Base-by-base conservation (phyloP, 164 flowering plant genomes). In the Umbellularia californica region DNA sequence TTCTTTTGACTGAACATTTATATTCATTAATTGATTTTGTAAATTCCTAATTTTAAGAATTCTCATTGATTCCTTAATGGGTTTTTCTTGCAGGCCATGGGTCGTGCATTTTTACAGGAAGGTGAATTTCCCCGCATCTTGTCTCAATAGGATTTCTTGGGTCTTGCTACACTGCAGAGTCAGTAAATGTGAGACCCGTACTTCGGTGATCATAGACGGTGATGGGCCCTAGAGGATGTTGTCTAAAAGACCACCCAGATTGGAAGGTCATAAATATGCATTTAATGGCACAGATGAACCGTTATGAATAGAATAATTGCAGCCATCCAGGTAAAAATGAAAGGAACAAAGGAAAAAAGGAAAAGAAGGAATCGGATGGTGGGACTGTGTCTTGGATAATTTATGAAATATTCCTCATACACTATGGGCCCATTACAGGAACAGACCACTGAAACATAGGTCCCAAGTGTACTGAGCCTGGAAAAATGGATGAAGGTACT, bases 41-140 rank as follows among this genome's bases (percentile, higher is more conserved):
- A 41, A n/a, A 58, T 58, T 27, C 5, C 24, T 30, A n/a, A 27
- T 30, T 58, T 52, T 51, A 70, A 52, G 58, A 12, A 5, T 17
- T 24, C 58, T 12, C 63, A 68, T 75, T 78, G 19, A 60, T 64
- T 58, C 65, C 33, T 65, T 47, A 28, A 13, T 55, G 62, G 17
- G n/a, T 55, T 55, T 47, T 72, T 7, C 47, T 70, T 74, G 79
- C 90, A 92, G 97, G 94, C 82, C 79, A 87, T 72, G 89, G 89
- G 65, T 81, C 91, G 10, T 92, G 97, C 64, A 72, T 70, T 41
- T 92, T 84, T 66, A 24, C 92, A 1, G 97, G 93, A 77, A 89
- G 93, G 97, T 74, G 50, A 74, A 65, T 74, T 33, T 58, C 19
- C 50, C 10, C n/a, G 12, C 5, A 17, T 28, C 10, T 62, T 9